Base-by-base conservation (phyloP, 768 basidiomycete genomes). In the Glaciozyma antarctica region DNA sequence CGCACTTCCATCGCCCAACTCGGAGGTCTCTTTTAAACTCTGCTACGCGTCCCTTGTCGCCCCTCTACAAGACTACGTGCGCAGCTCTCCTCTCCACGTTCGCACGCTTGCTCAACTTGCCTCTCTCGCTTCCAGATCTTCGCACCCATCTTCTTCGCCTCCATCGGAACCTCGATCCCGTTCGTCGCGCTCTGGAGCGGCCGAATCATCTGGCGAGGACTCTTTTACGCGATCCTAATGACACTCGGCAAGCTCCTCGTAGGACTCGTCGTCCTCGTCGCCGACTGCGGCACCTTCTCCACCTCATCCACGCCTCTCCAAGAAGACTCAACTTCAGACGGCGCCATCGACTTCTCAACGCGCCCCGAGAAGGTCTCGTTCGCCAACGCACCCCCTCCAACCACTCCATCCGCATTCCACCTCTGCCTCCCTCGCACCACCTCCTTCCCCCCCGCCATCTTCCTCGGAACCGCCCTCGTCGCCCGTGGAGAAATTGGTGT, bases 401-500 rank as follows among this genome's bases (percentile, higher is more conserved):
- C 54, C 6, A 19, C 22, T 28, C 52, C n/a, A 21, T 19, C 47
- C n/a, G 9, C 28, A 28, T 16, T 24, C 26, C n/a, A 16, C 24
- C 24, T 52, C 26, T 24, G 24, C 51, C 51, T 24, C 51, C 51
- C 24, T 8, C 5, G 22, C 5, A 5, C 26, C 5, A 16, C 22
- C 24, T 6, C 26, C n/a, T 16, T 52, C 15, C 26, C n/a, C 8
- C 24, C 51, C 22, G 51, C 51, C 24, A 16, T 26, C 16, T 77
- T 85, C 47, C 76, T 85, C 24, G 82, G 82, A 0, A 73, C 83
- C 5, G 84, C 84, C 0, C 83, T 86, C 81, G 81, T 86, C 44
- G 82, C 85, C 0, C 80, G 86, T 3, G 86, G 86, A 1, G 85
- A 86, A 74, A 85, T 86, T 32, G 85, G 83, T 17, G 78, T 86